These are phyloP conservation scores for Rhizopus stolonifer DNA, from an alignment of 371 early-diverging fungal genomes.

Conservation along the genomic window DNA sequence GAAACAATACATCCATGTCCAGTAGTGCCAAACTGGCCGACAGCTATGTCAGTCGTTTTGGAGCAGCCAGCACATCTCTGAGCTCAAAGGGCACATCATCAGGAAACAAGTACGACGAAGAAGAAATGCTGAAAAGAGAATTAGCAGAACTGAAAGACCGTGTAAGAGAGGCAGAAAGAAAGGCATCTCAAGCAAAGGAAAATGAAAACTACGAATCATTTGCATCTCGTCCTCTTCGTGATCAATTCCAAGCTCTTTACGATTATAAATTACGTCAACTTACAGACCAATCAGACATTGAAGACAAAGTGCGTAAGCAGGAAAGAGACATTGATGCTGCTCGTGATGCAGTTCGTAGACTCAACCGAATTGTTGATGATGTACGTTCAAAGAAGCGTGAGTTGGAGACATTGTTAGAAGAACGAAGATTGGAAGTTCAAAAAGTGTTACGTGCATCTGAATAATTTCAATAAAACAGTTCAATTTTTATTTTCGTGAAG, in stretches of 20 bases:
- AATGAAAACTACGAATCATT: constrained; percentile 36
- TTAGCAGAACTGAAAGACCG: constrained; percentile 41
- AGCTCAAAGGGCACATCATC: constrained; percentile 38
- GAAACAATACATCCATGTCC: constrained; percentile 48
- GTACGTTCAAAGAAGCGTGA: constrained; percentile 48
- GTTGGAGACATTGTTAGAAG: constrained; percentile 33
- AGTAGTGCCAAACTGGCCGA: constrained; percentile 49
- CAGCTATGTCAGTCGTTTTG: constrained; percentile 51
- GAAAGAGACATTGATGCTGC: constrained; percentile 54
- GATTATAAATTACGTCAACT: constrained; percentile 52
- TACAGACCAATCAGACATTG: constrained; percentile 48
- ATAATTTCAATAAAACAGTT: constrained; percentile 9
- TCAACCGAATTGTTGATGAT: constrained; percentile 48
- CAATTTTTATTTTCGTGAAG: no score
- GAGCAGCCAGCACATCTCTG: constrained; percentile 51
- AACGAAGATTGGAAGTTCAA: constrained; percentile 32
- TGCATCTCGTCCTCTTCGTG: constrained; percentile 44
- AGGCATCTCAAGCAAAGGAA: constrained; percentile 22
- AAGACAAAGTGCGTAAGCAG: constrained; percentile 47
- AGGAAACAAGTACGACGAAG: constrained; percentile 45
- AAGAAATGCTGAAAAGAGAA: constrained; percentile 47
- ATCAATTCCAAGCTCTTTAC: constrained; percentile 52
- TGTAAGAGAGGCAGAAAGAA: constrained; percentile 43
- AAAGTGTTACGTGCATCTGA: constrained; percentile 28
- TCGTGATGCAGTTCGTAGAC: constrained; percentile 46